Evolutionary conservation across 257 asterid genomes (phyloP).

Genomic region (Ehretia macrophylla): DNA sequence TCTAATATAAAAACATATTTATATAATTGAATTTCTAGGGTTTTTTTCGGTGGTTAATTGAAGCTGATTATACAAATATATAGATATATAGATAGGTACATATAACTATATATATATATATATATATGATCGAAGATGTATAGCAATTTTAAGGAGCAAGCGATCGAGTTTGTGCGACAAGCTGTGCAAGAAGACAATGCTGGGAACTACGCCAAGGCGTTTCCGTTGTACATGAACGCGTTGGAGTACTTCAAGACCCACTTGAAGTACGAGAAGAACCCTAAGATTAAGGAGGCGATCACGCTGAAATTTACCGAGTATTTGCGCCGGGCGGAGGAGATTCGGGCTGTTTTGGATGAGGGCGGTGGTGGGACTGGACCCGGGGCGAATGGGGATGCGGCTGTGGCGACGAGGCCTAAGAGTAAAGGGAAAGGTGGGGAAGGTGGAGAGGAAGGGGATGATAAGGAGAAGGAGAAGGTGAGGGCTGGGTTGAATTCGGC

Average conservation of each 20-base stretch:
- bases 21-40: not conserved
- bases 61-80: too few species aligned
- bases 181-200: constrained; percentile 93
- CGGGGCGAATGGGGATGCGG: constrained; percentile 76
- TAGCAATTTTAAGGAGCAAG: constrained; percentile 97
- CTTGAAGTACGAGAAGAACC: constrained; percentile 93
- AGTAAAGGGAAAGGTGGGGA: constrained; percentile 81
- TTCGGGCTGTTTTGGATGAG: constrained; percentile 81
- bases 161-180: constrained; percentile 87
- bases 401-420: constrained; percentile 81
- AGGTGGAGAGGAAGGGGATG: constrained; percentile 70
- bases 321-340: constrained; percentile 97
- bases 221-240: constrained; percentile 92
- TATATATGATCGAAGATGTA: constrained; percentile 42
- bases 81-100: not conserved
- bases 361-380: constrained; percentile 90
- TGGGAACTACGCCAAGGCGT: constrained; percentile 93
- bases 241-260: constrained; percentile 93
- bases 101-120: not conserved
- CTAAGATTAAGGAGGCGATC: constrained; percentile 91
- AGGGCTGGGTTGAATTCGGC: constrained; percentile 90
- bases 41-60: too few species aligned
- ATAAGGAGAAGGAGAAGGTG: constrained; percentile 83
- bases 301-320: constrained; percentile 94
- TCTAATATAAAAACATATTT: too few species aligned